Conservation (phyloP, 1,284 basidiomycete genomes). For the Sanghuangporus sanghuang region DNA sequence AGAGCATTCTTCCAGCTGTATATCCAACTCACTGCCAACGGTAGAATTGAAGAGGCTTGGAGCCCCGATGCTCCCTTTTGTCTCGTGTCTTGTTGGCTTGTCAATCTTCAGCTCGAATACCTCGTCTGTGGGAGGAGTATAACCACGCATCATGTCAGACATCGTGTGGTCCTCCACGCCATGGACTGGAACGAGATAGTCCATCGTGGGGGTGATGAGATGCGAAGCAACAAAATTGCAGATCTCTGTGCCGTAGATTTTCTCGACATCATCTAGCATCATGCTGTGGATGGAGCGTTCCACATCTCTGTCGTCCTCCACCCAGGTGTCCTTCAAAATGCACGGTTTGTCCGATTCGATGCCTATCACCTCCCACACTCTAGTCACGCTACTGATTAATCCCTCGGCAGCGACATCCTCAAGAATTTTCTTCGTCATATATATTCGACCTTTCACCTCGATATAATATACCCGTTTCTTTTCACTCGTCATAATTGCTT, state of each 20-base stretch:
- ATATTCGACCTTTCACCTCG: no score
- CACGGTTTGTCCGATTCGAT: no score
- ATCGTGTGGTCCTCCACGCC: not conserved
- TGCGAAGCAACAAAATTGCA: not conserved
- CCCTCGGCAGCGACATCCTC: no score
- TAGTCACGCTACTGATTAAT: no score
- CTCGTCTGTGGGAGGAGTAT: not conserved
- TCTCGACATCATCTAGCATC: not conserved
- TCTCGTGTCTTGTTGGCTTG: not conserved
- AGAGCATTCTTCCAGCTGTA: not conserved
- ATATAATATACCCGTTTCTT: no score
- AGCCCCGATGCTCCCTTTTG: not conserved
- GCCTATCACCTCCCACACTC: no score
- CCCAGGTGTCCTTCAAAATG: not conserved
- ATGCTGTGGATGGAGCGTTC: not conserved
- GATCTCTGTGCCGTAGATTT: not conserved
- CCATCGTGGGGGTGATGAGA: not conserved
- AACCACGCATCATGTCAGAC: not conserved
- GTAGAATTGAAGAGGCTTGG: not conserved
- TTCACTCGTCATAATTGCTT: no score
- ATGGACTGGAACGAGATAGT: not conserved
- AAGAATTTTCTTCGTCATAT: no score
- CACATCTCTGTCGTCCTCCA: not conserved
- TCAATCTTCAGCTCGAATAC: not conserved
- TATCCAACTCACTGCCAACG: not conserved